Base-by-base conservation (phyloP, 768 basidiomycete genomes). In the Tylopilus rubrobrunneus region DNA sequence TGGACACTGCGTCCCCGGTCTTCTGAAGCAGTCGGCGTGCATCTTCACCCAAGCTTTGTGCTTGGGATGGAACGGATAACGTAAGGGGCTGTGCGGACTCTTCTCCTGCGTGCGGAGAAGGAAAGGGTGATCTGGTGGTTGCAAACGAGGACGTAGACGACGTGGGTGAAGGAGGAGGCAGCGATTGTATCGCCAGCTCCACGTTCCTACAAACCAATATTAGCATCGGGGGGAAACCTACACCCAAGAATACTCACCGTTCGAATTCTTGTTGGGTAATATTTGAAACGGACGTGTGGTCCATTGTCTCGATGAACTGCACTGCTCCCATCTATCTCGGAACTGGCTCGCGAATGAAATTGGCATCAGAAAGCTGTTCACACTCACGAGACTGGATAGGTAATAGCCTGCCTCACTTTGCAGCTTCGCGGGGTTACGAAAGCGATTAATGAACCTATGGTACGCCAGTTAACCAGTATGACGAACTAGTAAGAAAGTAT, bases 371-470 rank as follows among this genome's bases (percentile, higher is more conserved):
- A 23, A 4, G 25, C 0, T 56, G 25, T 33, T 0, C 41, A 14
- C 34, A 70, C 87, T 62, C 61, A 94, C 95, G 50, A 99, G 78
- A 73, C 92, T 96, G 0, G 95, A 97, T 7, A 99, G 76, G 70
- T 99, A 98, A 69, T 99, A 98, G 0, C 95, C 97, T 5, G 93
- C 88, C 71, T 99, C 97, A 51, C 95, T 93, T 62, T 93, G 89
- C 36, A 99, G 72, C 67, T 93, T 96, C 4, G 77, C 75, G 0
- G 94, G 89, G 65, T 90, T 93, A 39, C 97, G 79, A 67, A 98
- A 99, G 11, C 97, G 86, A 59, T 87, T 93, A 64, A 99, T 96
- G 70, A 98, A 99, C 67, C 93, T 96, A 59, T 17, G 37, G 52
- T 28, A 31, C 28, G 25, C 19, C 45, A 28, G 31, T 56, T 23